Evolutionary conservation across 148 eudicot species (phyloP).

Genomic region (Spergularia bocconei): DNA sequence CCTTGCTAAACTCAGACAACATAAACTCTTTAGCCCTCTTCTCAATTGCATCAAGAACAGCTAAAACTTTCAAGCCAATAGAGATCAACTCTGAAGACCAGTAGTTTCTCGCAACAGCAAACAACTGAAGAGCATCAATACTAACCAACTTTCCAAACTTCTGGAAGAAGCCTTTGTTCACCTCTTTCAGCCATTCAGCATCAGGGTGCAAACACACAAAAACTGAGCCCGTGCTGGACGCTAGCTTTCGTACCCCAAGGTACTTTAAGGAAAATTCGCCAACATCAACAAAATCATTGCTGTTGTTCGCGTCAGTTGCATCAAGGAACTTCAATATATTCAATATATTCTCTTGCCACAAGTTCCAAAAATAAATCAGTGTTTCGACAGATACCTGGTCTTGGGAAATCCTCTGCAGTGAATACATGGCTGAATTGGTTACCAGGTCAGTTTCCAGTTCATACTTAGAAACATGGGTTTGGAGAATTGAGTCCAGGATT

Average conservation of each 20-base stretch:
- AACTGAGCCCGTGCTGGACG: conserved; percentile 2
- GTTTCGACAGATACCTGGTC: conserved; percentile 37
- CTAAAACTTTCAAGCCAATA: conserved; percentile 48
- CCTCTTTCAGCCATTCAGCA: conserved; percentile 53
- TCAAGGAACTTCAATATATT: conserved; percentile 31
- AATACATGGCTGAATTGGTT: conserved; percentile 13
- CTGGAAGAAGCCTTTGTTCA: conserved; percentile 25
- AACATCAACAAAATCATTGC: conserved; percentile 6
- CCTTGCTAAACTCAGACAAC: conserved; percentile 30
- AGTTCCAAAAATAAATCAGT: conserved; percentile 46
- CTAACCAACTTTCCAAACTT: conserved; percentile 31
- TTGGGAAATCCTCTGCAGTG: conserved; percentile 29
- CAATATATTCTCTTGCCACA: conserved; percentile 32
- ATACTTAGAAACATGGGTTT: conserved; percentile 29
- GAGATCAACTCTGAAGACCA: conserved; percentile 44
- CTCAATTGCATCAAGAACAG: conserved; percentile 41
- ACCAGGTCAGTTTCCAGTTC: conserved; percentile 28
- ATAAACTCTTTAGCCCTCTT: conserved; percentile 11
- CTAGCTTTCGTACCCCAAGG: conserved; percentile 46
- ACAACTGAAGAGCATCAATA: conserved; percentile 32
- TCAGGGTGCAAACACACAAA: conserved; percentile 43
- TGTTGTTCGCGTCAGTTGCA: conserved; percentile 21
- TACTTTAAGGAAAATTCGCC: conserved; percentile 48
- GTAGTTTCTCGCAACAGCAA: conserved; percentile 27
- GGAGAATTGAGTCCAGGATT: conserved; percentile 46